phyloP scores from a whole-genome alignment of 177 flowering plant genomes.

The Vitis hybrid region DNA sequence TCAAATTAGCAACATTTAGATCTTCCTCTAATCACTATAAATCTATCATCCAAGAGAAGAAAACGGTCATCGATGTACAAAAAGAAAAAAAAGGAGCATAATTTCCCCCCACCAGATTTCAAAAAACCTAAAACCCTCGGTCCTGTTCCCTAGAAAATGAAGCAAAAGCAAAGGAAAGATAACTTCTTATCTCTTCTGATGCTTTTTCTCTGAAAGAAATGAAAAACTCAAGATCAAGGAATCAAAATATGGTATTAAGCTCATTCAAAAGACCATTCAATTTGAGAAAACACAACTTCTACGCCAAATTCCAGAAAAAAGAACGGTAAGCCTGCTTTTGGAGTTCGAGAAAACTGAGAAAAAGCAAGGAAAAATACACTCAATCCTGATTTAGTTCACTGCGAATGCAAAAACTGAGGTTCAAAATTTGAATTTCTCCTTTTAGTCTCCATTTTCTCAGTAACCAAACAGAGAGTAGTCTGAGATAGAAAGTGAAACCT shows the following conservation, averaged over 20 bases:
- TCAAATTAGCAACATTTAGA: neutral
- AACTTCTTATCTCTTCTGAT: too few relatives aligned
- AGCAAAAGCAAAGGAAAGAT: neutral
- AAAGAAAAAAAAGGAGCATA: neutral
- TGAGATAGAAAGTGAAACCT: constrained; percentile 40
- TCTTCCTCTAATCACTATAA: neutral
- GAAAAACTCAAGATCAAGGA: neutral
- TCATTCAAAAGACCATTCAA: neutral
- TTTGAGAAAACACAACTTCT: neutral
- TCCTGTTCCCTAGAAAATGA: neutral
- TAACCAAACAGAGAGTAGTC: neutral
- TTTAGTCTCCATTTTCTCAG: neutral
- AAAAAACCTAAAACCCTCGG: neutral
- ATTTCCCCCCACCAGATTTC: neutral
- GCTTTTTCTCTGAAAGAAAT: neutral
- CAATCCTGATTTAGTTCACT: too few relatives aligned
- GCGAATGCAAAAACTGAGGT: too few relatives aligned
- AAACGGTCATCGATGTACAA: neutral
- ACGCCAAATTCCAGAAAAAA: too few relatives aligned
- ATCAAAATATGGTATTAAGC: neutral
- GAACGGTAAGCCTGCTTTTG: too few relatives aligned
- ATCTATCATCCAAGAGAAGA: neutral
- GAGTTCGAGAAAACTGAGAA: too few relatives aligned
- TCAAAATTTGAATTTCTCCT: too few relatives aligned
- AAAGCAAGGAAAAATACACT: too few relatives aligned